A percentile compares a stretch with the other conserved stretches of the same genome.
Conservation (phyloP, 345 rosid genomes). For the Eucalyptus tenuipes region DNA sequence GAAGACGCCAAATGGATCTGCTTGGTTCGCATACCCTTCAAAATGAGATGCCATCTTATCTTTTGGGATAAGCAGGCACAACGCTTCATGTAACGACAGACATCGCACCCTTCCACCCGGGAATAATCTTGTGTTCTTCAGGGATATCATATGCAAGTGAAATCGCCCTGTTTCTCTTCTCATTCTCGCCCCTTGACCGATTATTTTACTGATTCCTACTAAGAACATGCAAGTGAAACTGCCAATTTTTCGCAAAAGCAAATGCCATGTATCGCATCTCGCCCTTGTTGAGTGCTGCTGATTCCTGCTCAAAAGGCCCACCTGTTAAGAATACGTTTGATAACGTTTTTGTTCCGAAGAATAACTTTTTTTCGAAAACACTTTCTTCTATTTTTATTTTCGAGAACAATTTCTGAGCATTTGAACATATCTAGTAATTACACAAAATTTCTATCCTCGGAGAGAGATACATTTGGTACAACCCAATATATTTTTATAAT, state of each 20-base stretch:
- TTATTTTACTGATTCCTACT: not conserved
- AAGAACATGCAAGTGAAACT: not conserved
- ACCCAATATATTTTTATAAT: no score
- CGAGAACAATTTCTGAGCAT: fast-evolving
- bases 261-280: not conserved
- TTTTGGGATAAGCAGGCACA: not conserved
- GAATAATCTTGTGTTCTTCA: not conserved
- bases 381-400: no score
- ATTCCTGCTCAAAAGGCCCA: not conserved
- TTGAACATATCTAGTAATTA: fast-evolving
- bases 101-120: not conserved
- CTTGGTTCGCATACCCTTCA: not conserved
- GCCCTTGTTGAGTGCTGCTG: not conserved
- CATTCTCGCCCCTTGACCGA: not conserved
- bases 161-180: not conserved
- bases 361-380: no score
- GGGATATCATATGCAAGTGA: not conserved
- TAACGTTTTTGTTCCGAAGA: fast-evolving
- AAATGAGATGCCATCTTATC: not conserved
- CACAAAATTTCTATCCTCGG: fast-evolving
- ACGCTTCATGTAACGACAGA: not conserved
- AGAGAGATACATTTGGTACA: fast-evolving
- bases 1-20: not conserved
- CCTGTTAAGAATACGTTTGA: fast-evolving
- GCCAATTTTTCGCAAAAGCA: not conserved